These are phyloP conservation scores for Agastache rugosa DNA, from an alignment of 257 asterid genomes.

Conservation along the genomic window DNA sequence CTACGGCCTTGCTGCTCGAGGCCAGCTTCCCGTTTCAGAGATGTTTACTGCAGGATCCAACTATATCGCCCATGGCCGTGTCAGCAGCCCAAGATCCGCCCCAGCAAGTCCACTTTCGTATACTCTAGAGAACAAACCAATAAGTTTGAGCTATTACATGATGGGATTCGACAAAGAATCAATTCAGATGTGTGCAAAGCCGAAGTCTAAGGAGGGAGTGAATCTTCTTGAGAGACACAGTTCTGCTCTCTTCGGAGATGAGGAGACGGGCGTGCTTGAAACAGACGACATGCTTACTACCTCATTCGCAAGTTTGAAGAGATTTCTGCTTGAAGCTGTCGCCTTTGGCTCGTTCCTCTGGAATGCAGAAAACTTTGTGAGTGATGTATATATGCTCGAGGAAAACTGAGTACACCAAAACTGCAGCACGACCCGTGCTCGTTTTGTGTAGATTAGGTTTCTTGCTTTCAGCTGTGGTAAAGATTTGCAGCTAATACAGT, in stretches of 20 bases:
- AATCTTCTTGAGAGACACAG: constrained; percentile 72
- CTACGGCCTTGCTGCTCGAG: constrained; percentile 27
- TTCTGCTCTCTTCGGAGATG: constrained; percentile 71
- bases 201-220: constrained; percentile 70
- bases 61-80: constrained; percentile 38
- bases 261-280: constrained; percentile 47
- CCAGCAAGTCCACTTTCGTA: constrained; percentile 44
- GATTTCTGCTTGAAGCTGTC: constrained; percentile 80
- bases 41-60: constrained; percentile 44
- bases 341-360: constrained; percentile 88
- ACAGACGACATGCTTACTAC: constrained; percentile 54
- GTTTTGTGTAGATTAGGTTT: constrained; percentile 17
- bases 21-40: constrained; percentile 38
- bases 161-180: constrained; percentile 66
- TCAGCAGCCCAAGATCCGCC: constrained; percentile 35
- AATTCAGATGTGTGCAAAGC: constrained; percentile 68
- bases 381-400: constrained; percentile 58
- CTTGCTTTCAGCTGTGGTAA: constrained; percentile 29
- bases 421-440: not conserved
- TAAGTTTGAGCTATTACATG: constrained; percentile 55
- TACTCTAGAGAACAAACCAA: constrained; percentile 32
- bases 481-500: not conserved
- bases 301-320: constrained; percentile 80
- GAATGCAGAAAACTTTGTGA: constrained; percentile 67
- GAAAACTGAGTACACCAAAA: constrained; percentile 47